Evolutionary conservation across 345 rosid genomes (phyloP), one percentile per base, ranked within the genome.

Genomic region (Clausena lansium): DNA sequence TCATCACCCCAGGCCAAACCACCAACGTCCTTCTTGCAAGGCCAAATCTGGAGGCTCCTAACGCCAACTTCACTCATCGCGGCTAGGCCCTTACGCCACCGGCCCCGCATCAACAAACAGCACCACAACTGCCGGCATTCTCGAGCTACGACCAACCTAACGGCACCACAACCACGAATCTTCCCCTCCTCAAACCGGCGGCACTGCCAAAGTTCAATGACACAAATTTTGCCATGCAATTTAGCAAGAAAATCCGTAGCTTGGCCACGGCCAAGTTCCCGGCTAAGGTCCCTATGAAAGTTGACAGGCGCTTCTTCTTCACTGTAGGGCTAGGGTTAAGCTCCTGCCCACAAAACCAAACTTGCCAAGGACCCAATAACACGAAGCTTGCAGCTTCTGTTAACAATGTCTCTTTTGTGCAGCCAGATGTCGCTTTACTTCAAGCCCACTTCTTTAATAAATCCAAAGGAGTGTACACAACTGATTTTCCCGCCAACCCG

Each of bases 1-100:
- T 90, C 2, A 90, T 91, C 59, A 87, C 90, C 6, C 95, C 95
- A 2, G 92, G 95, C 30, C 93, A 91, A 73, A 93, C 94, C 67
- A 88, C 91, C 4, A 90, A 91, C 81, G 92, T 93, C 77, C 88
- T 91, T 7, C 89, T 89, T n/a, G n/a, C 78, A 81, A 25, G 70
- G 70, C 87, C 59, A 87, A 87, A 78, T 59, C 87, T 14, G 76
- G 50, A n/a, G 28, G 73, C 75, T 65, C 86, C 88, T 0, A 71
- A 61, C 7, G 72, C 87, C 78, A 84, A 74, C 2, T 85, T 85
- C 33, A n/a, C 28, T 74, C 52, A 84, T 89, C 80, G 80, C 83
- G 0, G 84, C 89, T 27, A 80, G 87, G 83, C 85, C n/a, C 91
- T 50, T 89, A 87, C 27, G 85, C 88, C 35, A 87, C 83, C 0